These are phyloP conservation scores for Spiraea crenata DNA, from an alignment of 331 rosid genomes.

Conservation along the genomic window DNA sequence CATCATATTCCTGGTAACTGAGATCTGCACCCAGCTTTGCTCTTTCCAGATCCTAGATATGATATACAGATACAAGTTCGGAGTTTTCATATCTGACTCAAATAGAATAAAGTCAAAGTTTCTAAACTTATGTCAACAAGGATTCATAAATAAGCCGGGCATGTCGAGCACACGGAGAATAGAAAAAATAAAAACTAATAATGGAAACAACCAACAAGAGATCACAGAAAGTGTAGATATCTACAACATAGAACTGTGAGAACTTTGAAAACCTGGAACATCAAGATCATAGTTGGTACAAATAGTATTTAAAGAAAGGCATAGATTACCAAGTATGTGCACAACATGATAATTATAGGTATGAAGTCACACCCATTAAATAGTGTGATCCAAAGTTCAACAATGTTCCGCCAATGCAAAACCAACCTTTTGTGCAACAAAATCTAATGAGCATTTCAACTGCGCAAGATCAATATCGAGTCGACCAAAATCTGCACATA, in stretches of 20 bases:
- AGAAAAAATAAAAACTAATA: neutral
- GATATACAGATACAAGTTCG: neutral
- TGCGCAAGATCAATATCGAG: conserved; percentile 55
- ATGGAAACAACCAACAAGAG: neutral
- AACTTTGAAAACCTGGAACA: neutral
- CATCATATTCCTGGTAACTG: conserved; percentile 27
- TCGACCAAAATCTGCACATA: conserved; percentile 47
- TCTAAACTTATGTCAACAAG: neutral
- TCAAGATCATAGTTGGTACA: neutral
- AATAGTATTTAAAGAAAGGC: neutral
- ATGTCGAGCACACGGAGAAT: neutral
- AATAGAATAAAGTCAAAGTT: neutral
- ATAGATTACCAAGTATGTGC: neutral
- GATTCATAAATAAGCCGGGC: neutral
- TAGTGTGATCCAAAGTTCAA: conserved; percentile 1
- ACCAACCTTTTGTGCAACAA: conserved; percentile 53
- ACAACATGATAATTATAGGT: neutral
- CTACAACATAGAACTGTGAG: neutral
- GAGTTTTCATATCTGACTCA: conserved; percentile 9
- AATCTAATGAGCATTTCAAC: conserved; percentile 49
- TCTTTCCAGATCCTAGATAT: conserved; percentile 44
- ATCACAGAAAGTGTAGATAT: neutral
- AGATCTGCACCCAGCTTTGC: conserved; percentile 27
- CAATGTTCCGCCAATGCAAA: conserved; percentile 11
- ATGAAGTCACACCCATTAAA: neutral